Percentiles rank a stretch among this genome's conserved stretches.
Evolutionary conservation across 2,329 filamentous ascomycete genomes (phyloP).

Genomic region (Hypoxylon sp.): DNA sequence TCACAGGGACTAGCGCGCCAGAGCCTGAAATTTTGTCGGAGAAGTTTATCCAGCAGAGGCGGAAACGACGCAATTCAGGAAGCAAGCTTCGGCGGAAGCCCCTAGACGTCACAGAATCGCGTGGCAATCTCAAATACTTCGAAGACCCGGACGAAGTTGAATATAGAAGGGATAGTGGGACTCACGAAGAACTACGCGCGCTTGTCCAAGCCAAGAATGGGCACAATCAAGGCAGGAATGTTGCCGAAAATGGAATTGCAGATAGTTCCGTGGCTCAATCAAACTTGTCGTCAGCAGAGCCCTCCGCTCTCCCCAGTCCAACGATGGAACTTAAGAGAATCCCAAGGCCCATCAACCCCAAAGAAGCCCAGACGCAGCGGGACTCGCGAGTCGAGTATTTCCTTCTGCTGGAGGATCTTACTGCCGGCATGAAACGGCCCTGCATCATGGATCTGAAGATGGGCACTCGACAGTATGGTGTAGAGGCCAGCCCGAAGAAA

Average conservation of each 20-base stretch:
- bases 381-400: slow-evolving; percentile 89
- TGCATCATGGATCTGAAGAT: slow-evolving; percentile 99
- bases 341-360: slow-evolving; percentile 78
- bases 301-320: slow-evolving; percentile 58
- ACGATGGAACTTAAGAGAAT: slow-evolving; percentile 61
- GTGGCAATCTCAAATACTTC: slow-evolving; percentile 89
- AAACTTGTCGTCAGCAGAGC: slow-evolving; percentile 54
- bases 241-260: slow-evolving; percentile 27
- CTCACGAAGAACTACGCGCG: slow-evolving; percentile 52
- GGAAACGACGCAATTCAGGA: slow-evolving; percentile 85
- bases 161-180: slow-evolving; percentile 79
- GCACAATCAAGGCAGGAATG: slow-evolving; percentile 19
- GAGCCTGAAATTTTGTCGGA: slow-evolving; percentile 70
- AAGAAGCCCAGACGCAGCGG: slow-evolving; percentile 77
- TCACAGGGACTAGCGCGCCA: slow-evolving; percentile 75
- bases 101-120: slow-evolving; percentile 76
- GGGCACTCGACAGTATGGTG: slow-evolving; percentile 96
- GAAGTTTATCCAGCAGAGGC: slow-evolving; percentile 61
- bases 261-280: slow-evolving; percentile 49
- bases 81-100: slow-evolving; percentile 84
- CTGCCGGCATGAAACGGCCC: slow-evolving; percentile 94
- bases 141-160: slow-evolving; percentile 90
- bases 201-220: slow-evolving; percentile 31
- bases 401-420: slow-evolving; percentile 92
- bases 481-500: slow-evolving; percentile 93